Evolutionary conservation across 2,329 filamentous ascomycete genomes (phyloP), one percentile per base, ranked within the genome.

Genomic region (Neocatenulostroma microsporum): DNA sequence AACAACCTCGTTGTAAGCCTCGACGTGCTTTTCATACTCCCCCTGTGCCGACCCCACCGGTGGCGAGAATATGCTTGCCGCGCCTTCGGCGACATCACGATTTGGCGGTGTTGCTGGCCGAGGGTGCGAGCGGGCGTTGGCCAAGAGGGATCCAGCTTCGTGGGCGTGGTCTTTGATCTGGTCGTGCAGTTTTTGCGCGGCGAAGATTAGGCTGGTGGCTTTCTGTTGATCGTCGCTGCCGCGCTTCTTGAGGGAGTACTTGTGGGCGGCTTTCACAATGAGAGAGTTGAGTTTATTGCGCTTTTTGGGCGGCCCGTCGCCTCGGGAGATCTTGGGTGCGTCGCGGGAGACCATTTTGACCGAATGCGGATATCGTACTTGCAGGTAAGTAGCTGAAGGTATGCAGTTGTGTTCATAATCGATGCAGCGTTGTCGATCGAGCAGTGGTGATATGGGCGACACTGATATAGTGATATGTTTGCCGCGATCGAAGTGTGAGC

Each of bases 61-160:
- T 12, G 14, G 34, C 18, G 11, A 19, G 18, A 36, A 36, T 5
- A 36, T 10, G n/a, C n/a, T n/a, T n/a, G n/a, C n/a, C n/a, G n/a
- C n/a, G n/a, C n/a, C n/a, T n/a, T n/a, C n/a, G n/a, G n/a, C n/a
- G 6, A 17, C 25, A 12, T 30, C 34, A 8, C 34, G 24, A n/a
- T 12, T 12, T 7, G 34, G 34, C n/a, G 34, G 34, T 8, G 24
- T 21, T 5, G 8, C 9, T 6, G 34, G 26, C 5, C 26, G 34
- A 10, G 25, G 34, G 14, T 10, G 25, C 6, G 15, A 7, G 12
- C 11, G 5, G 13, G 32, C 32, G 17, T 10, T 5, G 14, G 13
- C 21, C n/a, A 9, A 4, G 32, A 35, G 32, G 19, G n/a, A 5
- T 23, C 27, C n/a, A 5, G 23, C 32, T 11, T 25, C 21, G 21